Percentiles rank a stretch among this genome's conserved stretches.
These are phyloP conservation scores for Pyrrhoderma noxium DNA, from an alignment of 1,284 basidiomycete genomes.

Conservation along the genomic window DNA sequence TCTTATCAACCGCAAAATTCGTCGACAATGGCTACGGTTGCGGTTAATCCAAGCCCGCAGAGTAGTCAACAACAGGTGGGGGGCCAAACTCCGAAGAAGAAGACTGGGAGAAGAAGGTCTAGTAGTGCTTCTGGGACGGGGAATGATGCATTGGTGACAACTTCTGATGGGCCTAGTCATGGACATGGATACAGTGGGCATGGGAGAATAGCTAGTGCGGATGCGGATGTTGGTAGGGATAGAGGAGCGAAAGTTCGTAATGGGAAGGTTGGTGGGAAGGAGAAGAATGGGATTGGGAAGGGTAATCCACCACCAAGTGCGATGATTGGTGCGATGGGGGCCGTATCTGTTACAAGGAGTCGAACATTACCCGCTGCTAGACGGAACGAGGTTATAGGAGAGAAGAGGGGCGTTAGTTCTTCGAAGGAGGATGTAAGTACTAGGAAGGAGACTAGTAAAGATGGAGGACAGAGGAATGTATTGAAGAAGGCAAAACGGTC, in stretches of 20 bases:
- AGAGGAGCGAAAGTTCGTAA: not conserved
- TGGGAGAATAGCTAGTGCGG: conserved; percentile 9
- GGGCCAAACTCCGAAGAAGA: not conserved
- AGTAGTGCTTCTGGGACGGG: conserved; percentile 2
- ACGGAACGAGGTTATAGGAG: conserved; percentile 1
- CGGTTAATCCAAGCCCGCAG: too few relatives aligned
- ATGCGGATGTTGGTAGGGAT: not conserved
- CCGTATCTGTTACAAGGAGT: conserved; percentile 46
- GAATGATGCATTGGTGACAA: too few relatives aligned
- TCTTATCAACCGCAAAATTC: too few relatives aligned
- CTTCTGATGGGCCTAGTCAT: not conserved
- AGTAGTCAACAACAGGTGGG: too few relatives aligned
- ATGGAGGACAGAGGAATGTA: conserved; percentile 5
- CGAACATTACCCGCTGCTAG: conserved; percentile 47
- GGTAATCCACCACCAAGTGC: not conserved
- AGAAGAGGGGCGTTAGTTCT: too few relatives aligned
- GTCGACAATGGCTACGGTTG: too few relatives aligned
- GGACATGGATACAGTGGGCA: not conserved
- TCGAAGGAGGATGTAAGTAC: too few relatives aligned
- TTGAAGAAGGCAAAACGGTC: conserved; percentile 17
- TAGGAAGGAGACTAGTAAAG: not conserved
- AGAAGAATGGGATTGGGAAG: not conserved
- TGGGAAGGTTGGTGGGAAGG: not conserved
- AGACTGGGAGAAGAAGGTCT: not conserved
- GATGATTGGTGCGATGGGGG: conserved; percentile 22